Conservation (phyloP, 2,329 filamentous ascomycete genomes). For the Tolypocladium album region DNA sequence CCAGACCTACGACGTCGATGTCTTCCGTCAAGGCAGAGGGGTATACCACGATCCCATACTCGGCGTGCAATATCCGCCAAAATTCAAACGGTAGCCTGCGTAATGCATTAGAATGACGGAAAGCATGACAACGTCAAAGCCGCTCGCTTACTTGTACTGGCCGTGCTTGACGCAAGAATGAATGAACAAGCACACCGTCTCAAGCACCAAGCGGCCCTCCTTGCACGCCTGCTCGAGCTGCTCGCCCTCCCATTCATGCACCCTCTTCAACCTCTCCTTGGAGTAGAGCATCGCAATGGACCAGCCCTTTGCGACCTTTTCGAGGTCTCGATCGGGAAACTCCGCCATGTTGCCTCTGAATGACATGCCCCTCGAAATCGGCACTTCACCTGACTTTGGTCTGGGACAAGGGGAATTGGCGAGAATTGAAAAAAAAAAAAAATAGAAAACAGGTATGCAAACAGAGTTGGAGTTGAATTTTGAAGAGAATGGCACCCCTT, state of each 20-base stretch:
- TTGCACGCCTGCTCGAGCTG: slow-evolving; percentile 20
- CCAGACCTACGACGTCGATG: slow-evolving; percentile 20
- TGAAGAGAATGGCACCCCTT: background rate
- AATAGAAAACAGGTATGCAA: background rate
- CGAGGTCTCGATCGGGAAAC: slow-evolving; percentile 17
- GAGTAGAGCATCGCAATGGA: slow-evolving; percentile 25
- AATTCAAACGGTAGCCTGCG: slow-evolving; percentile 24
- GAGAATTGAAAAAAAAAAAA: background rate
- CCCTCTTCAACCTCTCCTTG: slow-evolving; percentile 19
- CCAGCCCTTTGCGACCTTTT: slow-evolving; percentile 26
- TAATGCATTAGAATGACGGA: background rate
- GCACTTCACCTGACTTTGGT: background rate
- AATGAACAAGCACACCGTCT: slow-evolving; percentile 28
- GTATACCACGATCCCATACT: slow-evolving; percentile 30
- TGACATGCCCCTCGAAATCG: background rate
- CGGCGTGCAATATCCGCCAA: slow-evolving; percentile 24
- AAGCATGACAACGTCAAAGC: background rate
- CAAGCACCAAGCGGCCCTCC: slow-evolving; percentile 23
- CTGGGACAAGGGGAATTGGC: too few relatives aligned
- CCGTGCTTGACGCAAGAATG: slow-evolving; percentile 25
- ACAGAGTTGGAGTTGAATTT: background rate
- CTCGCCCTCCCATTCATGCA: slow-evolving; percentile 19
- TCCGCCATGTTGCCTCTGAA: slow-evolving; percentile 8
- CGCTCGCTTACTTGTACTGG: slow-evolving; percentile 21
- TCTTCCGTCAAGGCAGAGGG: slow-evolving; percentile 26